phyloP scores from a whole-genome alignment of 257 asterid genomes.

The Nemophila menziesii region DNA sequence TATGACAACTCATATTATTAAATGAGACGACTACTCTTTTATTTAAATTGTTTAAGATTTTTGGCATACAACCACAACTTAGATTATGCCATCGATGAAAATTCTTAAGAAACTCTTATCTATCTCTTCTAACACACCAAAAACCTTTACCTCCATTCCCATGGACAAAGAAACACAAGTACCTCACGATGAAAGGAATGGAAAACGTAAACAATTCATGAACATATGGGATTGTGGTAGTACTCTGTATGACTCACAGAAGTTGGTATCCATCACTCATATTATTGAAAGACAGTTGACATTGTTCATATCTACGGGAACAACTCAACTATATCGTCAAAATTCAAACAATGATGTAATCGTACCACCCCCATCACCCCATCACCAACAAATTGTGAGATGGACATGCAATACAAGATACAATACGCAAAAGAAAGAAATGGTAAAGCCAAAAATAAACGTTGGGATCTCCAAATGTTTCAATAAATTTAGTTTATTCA shows the following conservation, averaged over 20 bases:
- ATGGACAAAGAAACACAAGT: conserved; percentile 8
- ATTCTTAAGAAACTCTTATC: conserved; percentile 1
- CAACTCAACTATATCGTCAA: conserved; percentile 13
- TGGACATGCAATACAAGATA: too few relatives aligned
- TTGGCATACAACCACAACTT: conserved; percentile 1
- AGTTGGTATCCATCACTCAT: conserved; percentile 42
- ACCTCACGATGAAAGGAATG: conserved; percentile 3
- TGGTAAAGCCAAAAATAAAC: too few relatives aligned
- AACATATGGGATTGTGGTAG: conserved; percentile 71
- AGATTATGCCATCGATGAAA: conserved; percentile 4
- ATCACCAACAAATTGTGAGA: conserved; percentile 4
- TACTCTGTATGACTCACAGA: conserved; percentile 60
- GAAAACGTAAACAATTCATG: neutral
- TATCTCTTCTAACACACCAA: neutral
- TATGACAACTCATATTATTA: neutral
- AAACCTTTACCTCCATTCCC: conserved; percentile 3
- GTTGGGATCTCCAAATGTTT: conserved; percentile 1
- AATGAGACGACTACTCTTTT: neutral
- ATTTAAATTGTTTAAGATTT: conserved; percentile 1
- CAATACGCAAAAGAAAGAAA: too few relatives aligned
- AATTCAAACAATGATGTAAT: neutral
- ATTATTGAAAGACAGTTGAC: conserved; percentile 39
- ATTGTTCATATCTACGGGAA: conserved; percentile 27
- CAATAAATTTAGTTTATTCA: conserved; percentile 1
- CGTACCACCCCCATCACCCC: neutral